Evolutionary conservation across 2,329 filamentous ascomycete genomes (phyloP), one percentile per base, ranked within the genome.

Genomic region (Biscogniauxia marginata): DNA sequence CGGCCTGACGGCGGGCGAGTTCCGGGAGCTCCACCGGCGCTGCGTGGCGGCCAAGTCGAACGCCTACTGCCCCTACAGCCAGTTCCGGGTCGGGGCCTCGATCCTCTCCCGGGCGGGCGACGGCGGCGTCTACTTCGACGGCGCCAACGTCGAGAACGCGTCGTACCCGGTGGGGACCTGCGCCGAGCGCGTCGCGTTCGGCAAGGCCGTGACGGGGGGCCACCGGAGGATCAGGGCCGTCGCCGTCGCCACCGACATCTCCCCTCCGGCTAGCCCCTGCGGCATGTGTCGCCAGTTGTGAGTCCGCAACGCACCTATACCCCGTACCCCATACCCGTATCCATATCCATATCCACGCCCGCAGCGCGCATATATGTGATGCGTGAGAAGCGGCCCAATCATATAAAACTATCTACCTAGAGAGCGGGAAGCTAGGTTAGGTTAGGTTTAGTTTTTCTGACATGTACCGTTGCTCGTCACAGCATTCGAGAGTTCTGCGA

Each of bases 241-340:
- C 20, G 93, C 90, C 16, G 92, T 99, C 3, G 84, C 90, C 6
- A 96, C 93, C 5, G 90, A 97, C 70, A 88, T 90, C 45, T 75
- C 74, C 25, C 84, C 85, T 24, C 85, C 86, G 3, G 83, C 83
- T 49, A 87, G 87, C 60, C 95, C 95, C 0, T 99, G 95, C 71
- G 95, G 95, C 54, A 97, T 96, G 92, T 98, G 93, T 73, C 82
- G 93, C 66, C 93, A 97, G 72, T 96, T 93, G 88, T 91, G 71
- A 77, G 84, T 80, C 25, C 30, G 30, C 30, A 11, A 25, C 24
- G 6, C 11, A 25, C 18, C 13, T 18, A 47, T 25, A 13, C 46
- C 6, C 20, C 21, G 18, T 48, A 20, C 39, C 30, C 21, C 21
- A 20, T 25, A 6, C 18, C 52, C 22, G 23, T 47, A 19, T 43